Evolutionary conservation across 352 stramenopile species (phyloP).

Genomic region (Thraustochytrium sp.): DNA sequence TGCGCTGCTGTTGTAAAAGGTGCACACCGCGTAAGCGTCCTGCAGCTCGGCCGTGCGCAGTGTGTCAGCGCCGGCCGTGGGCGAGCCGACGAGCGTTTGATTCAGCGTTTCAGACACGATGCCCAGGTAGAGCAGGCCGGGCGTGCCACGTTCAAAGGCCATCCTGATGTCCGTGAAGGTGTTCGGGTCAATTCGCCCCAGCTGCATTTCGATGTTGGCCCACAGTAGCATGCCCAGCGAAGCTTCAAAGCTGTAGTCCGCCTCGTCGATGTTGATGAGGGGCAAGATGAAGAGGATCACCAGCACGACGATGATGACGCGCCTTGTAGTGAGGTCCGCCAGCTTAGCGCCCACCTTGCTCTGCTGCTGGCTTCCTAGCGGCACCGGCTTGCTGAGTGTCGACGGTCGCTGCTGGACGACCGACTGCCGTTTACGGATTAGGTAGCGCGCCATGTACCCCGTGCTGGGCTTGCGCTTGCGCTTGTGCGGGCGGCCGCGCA

Average conservation of each 20-base stretch:
- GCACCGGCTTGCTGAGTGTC: not conserved
- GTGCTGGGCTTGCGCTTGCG: not conserved
- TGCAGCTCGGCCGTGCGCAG: not conserved
- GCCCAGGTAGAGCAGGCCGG: too few relatives aligned
- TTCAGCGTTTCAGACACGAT: too few relatives aligned
- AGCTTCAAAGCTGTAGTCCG: constrained; percentile 58
- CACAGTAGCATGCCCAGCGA: not conserved
- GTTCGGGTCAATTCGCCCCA: not conserved
- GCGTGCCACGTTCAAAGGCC: too few relatives aligned
- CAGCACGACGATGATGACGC: constrained; percentile 71
- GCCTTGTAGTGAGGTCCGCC: constrained; percentile 57
- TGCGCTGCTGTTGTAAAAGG: not conserved
- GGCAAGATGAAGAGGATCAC: constrained; percentile 73
- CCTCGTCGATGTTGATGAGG: constrained; percentile 68
- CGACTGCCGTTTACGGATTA: not conserved
- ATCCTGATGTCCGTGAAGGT: too few relatives aligned
- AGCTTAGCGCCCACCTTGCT: constrained; percentile 65
- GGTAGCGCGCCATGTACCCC: not conserved
- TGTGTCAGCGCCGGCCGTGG: not conserved
- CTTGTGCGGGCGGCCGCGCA: not conserved
- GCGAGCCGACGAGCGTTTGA: not conserved
- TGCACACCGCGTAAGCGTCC: not conserved
- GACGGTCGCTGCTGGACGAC: not conserved
- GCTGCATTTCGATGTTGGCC: not conserved
- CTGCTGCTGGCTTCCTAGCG: not conserved